phyloP scores from a whole-genome alignment of 192 early-diverging fungal genomes.

The Backusella liffmaniae region DNA sequence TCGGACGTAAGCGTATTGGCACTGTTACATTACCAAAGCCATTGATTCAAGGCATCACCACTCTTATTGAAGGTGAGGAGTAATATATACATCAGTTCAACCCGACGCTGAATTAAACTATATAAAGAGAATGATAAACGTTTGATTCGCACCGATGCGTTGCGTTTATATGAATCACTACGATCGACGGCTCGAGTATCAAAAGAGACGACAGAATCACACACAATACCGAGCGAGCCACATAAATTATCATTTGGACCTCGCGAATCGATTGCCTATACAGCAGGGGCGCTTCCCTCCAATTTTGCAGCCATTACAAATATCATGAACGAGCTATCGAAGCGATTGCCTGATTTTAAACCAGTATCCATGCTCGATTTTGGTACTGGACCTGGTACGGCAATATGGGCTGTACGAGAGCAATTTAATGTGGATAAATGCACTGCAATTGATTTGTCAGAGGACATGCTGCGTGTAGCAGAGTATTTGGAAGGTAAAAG shows the following conservation, averaged over 20 bases:
- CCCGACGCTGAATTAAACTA: not conserved
- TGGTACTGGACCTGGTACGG: constrained; percentile 82
- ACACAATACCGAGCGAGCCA: constrained; percentile 56
- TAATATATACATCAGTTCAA: not conserved
- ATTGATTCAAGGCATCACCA: constrained; percentile 29
- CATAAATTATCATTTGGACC: constrained; percentile 72
- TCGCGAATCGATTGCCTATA: constrained; percentile 70
- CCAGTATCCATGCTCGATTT: constrained; percentile 73
- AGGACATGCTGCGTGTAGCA: constrained; percentile 72
- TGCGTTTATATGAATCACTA: constrained; percentile 51
- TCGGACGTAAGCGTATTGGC: constrained; percentile 44
- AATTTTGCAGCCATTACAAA: constrained; percentile 69
- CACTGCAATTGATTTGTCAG: constrained; percentile 74
- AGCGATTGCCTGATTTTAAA: constrained; percentile 59
- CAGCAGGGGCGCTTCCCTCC: constrained; percentile 60
- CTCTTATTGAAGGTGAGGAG: constrained; percentile 25
- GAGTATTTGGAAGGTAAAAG: constrained; percentile 42
- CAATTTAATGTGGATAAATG: constrained; percentile 52
- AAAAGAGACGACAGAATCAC: constrained; percentile 39
- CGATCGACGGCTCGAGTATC: constrained; percentile 47
- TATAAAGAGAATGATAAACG: constrained; percentile 35
- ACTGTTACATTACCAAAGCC: constrained; percentile 33
- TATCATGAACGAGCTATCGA: constrained; percentile 61
- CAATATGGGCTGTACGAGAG: constrained; percentile 70
- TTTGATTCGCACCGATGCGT: constrained; percentile 48